Conservation (phyloP, 2,329 filamentous ascomycete genomes). For the Fusarium nygamai region DNA sequence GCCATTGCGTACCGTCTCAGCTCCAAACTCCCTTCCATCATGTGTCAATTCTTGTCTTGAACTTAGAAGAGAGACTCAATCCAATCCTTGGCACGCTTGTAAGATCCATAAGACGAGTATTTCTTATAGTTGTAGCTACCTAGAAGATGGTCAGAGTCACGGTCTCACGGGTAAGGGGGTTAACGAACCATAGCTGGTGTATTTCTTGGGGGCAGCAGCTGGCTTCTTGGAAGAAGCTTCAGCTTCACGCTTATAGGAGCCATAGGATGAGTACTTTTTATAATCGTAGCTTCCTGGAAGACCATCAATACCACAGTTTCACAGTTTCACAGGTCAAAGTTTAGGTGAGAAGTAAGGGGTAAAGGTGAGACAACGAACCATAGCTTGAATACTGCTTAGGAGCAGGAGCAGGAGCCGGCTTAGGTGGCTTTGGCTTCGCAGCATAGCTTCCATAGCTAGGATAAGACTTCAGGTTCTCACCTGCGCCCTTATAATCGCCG, state of each 20-base stretch:
- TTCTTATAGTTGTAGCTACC: conserved; percentile 27
- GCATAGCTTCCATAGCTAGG: not conserved
- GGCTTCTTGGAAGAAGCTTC: too few species aligned
- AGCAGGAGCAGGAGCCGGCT: conserved; percentile 2
- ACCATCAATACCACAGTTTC: too few species aligned
- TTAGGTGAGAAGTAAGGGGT: too few species aligned
- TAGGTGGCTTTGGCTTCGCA: not conserved
- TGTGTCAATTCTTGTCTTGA: not conserved
- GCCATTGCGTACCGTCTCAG: not conserved
- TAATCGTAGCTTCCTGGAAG: conserved; percentile 22
- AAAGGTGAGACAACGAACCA: not conserved
- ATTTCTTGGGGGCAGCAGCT: too few species aligned
- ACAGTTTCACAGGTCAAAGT: too few species aligned
- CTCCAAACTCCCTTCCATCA: not conserved
- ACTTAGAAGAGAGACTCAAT: conserved; percentile 26
- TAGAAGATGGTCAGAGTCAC: not conserved
- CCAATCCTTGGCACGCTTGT: conserved; percentile 8
- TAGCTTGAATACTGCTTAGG: conserved; percentile 19
- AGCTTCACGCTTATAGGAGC: not conserved
- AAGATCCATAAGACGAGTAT: not conserved
- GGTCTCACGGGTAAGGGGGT: too few species aligned
- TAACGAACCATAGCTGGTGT: too few species aligned
- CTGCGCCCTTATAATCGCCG: not conserved
- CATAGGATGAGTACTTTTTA: conserved; percentile 7
- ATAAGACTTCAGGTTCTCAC: not conserved